A percentile compares a stretch with the other conserved stretches of the same genome.
Evolutionary conservation across 495 filamentous ascomycete genomes (phyloP).

Genomic region (Clavariopsis aquatica): DNA sequence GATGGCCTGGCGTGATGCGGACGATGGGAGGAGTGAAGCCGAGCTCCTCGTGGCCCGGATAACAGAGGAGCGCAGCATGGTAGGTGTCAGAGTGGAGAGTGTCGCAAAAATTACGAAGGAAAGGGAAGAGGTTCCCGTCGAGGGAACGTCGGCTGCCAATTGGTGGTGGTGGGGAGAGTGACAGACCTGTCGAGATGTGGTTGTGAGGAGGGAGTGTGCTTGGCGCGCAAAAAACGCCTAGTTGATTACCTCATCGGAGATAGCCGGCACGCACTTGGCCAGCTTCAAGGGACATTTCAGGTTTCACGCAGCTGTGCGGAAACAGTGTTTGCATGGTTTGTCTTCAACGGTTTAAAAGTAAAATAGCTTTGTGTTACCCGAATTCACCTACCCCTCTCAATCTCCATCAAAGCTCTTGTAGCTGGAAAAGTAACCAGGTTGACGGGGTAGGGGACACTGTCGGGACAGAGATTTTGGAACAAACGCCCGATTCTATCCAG

Average conservation of each 20-base stretch:
- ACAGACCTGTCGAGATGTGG: background rate
- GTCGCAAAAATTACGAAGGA: conserved; percentile 24
- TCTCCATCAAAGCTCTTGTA: background rate
- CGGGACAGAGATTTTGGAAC: too few relatives aligned
- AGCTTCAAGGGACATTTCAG: background rate
- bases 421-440: background rate
- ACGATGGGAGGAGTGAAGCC: conserved; percentile 37
- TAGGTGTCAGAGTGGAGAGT: conserved; percentile 35
- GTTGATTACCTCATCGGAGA: background rate
- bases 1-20: conserved; percentile 37
- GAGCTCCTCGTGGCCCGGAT: conserved; percentile 39
- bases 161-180: conserved; percentile 20
- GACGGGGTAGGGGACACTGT: too few relatives aligned
- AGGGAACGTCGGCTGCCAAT: conserved; percentile 32
- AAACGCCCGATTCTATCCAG: too few relatives aligned
- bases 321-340: background rate
- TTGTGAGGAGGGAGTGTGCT: conserved; percentile 1
- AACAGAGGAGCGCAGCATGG: conserved; percentile 39
- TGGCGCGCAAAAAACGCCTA: too few relatives aligned
- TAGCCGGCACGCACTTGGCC: background rate
- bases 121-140: conserved; percentile 21
- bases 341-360: background rate
- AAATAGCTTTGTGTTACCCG: too few relatives aligned
- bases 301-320: too few relatives aligned
- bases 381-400: too few relatives aligned